A percentile compares a stretch with the other conserved stretches of the same genome.
These are phyloP conservation scores for Odontarrhena argentea DNA, from an alignment of 345 rosid genomes.

Conservation along the genomic window DNA sequence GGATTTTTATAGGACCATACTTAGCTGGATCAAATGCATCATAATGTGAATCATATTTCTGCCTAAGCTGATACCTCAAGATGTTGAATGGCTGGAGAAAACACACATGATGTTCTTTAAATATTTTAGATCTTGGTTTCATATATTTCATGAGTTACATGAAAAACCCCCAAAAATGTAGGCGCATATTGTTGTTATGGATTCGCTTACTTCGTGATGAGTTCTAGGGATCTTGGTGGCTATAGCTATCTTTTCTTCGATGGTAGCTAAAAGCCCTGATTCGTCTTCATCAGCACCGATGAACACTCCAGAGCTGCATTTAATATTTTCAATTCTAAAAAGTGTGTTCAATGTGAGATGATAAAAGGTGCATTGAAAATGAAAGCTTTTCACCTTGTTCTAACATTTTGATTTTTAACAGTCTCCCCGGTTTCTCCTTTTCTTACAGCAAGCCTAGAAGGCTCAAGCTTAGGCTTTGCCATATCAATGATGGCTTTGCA, in stretches of 20 bases:
- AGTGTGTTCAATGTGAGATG: not conserved
- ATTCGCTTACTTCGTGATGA: slow-evolving; percentile 56
- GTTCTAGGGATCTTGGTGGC: slow-evolving; percentile 58
- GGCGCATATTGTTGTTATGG: not conserved
- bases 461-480: slow-evolving; percentile 53
- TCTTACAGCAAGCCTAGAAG: slow-evolving; percentile 60
- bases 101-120: not conserved
- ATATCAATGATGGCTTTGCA: slow-evolving; percentile 52
- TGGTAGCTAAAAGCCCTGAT: slow-evolving; percentile 51
- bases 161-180: too few species aligned
- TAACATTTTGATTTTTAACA: slow-evolving; percentile 44
- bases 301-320: slow-evolving; percentile 62
- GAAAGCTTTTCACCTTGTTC: slow-evolving; percentile 61
- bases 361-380: too few species aligned
- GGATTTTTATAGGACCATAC: slow-evolving; percentile 60
- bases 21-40: slow-evolving; percentile 64
- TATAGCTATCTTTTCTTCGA: slow-evolving; percentile 68
- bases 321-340: not conserved
- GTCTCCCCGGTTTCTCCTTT: slow-evolving; percentile 54
- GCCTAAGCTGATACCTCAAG: slow-evolving; percentile 67
- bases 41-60: slow-evolving; percentile 77
- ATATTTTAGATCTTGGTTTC: too few species aligned
- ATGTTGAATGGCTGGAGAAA: slow-evolving; percentile 65
- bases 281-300: slow-evolving; percentile 52
- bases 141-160: too few species aligned